Evolutionary conservation across 495 filamentous ascomycete species (phyloP).

Genomic region (Hypoxylon intermedium): DNA sequence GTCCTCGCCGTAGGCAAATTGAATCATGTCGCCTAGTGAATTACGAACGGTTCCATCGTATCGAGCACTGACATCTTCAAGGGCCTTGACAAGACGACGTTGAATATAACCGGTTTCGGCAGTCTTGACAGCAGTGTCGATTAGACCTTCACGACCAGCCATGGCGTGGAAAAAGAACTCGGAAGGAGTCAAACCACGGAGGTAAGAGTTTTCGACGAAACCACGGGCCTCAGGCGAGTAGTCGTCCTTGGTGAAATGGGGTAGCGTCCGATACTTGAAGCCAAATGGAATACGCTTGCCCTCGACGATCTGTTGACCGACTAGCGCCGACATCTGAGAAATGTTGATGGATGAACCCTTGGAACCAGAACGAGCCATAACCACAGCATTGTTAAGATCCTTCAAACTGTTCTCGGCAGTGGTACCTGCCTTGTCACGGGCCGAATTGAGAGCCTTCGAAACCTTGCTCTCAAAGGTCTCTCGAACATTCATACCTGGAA

Average conservation of each 20-base stretch:
- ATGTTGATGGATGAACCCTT: constrained; percentile 99
- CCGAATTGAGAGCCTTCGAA: constrained; percentile 88
- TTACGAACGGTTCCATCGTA: constrained; percentile 98
- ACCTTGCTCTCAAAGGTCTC: constrained; percentile 98
- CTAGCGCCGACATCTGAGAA: constrained; percentile 97
- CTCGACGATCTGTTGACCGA: constrained; percentile 97
- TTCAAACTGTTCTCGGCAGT: constrained; percentile 89
- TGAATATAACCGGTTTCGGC: constrained; percentile 99
- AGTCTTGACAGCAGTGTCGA: constrained; percentile 99
- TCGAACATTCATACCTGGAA: constrained; percentile 97
- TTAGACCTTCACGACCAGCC: constrained; percentile 99
- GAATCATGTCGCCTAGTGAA: constrained; percentile 93
- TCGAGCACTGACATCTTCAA: constrained; percentile 96
- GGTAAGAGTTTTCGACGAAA: constrained; percentile 98
- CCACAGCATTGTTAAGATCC: constrained; percentile 92
- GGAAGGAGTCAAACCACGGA: constrained; percentile 90
- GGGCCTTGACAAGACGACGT: constrained; percentile 94
- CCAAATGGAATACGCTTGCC: constrained; percentile 99
- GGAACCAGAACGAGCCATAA: constrained; percentile 94
- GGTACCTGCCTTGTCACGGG: constrained; percentile 95
- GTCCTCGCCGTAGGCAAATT: constrained; percentile 98
- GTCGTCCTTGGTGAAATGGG: constrained; percentile 99
- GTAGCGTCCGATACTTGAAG: constrained; percentile 96
- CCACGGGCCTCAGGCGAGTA: constrained; percentile 96
- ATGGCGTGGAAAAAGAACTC: constrained; percentile 99